Evolutionary conservation across 164 flowering plant genomes (phyloP), one percentile per base, ranked within the genome.

Genomic region (Brasenia schreberi): DNA sequence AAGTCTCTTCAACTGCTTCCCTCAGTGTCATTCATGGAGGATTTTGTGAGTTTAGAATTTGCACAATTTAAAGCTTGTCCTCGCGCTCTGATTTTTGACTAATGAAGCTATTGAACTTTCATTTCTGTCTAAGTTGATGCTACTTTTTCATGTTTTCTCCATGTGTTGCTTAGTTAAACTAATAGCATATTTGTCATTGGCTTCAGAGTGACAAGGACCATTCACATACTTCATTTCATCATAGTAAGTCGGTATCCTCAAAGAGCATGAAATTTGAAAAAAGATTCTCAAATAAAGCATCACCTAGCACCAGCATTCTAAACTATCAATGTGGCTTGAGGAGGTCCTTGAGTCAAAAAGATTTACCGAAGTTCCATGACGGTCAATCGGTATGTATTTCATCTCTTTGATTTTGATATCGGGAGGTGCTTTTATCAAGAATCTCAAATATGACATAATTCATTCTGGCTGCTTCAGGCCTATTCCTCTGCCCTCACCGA

Each of bases 401-500:
- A 23, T 23, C 27, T 23, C 27, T 23, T 23, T 23, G 27, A 23
- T 23, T 23, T 23, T 23, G 27, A 23, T 23, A 23, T 23, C 27
- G 27, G 27, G 27, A 23, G 27, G 27, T 23, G 27, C 27, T 23
- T 23, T 23, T 23, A 23, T 23, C 27, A 23, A 23, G 27, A 23
- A 23, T 23, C 27, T 23, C 27, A 23, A 23, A 23, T 65, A 39
- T 66, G 43, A 60, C 9, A 1, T 39, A 9, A 39, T 23, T n/a
- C 23, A 6, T 63, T 70, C 58, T 39, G 64, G n/a, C 12, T 62
- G 68, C 59, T 74, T 63, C 88, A 95, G 97, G 92, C 96, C 75
- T 88, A 84, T 33, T 89, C 97, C 52, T 95, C 97, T 62, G 82
- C 85, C 7, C 72, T 91, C 59, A 95, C 97, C 61, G 99, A 95